These are phyloP conservation scores for Takakia lepidozioides DNA, from an alignment of 225 moss, liverwort and hornwort species.

Conservation along the genomic window DNA sequence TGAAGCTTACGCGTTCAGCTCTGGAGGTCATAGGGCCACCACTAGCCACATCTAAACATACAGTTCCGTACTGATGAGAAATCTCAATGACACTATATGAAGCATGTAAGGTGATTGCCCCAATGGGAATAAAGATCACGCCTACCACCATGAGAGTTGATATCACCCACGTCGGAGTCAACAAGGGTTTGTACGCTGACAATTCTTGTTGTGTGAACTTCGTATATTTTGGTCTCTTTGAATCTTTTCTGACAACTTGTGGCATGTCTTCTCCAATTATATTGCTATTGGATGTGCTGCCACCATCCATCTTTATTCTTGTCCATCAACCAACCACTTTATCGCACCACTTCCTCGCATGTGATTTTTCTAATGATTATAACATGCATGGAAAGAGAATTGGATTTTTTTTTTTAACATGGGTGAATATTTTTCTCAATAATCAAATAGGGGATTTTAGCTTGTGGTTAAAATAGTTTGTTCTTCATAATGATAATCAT, in stretches of 20 bases:
- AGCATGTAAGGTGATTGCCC: conserved; percentile 48
- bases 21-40: conserved; percentile 2
- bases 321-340: no score
- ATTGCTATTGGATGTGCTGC: no score
- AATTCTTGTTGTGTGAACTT: conserved; percentile 68
- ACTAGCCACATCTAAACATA: conserved; percentile 18
- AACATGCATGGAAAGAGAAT: no score
- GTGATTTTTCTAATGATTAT: no score
- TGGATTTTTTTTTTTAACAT: no score
- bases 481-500: no score
- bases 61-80: conserved; percentile 45
- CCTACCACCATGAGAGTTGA: conserved; percentile 45
- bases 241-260: conserved; percentile 54
- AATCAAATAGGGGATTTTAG: no score
- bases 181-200: conserved; percentile 62
- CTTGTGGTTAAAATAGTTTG: no score
- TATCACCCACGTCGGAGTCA: conserved; percentile 64
- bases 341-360: no score
- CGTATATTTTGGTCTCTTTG: conserved; percentile 48
- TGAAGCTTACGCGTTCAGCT: conserved; percentile 23
- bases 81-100: conserved; percentile 62
- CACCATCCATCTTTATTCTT: no score
- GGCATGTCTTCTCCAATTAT: no score
- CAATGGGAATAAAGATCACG: conserved; percentile 58
- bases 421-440: no score